Evolutionary conservation across 75 land plant species (phyloP).

Genomic region (Pinus tabuliformis): DNA sequence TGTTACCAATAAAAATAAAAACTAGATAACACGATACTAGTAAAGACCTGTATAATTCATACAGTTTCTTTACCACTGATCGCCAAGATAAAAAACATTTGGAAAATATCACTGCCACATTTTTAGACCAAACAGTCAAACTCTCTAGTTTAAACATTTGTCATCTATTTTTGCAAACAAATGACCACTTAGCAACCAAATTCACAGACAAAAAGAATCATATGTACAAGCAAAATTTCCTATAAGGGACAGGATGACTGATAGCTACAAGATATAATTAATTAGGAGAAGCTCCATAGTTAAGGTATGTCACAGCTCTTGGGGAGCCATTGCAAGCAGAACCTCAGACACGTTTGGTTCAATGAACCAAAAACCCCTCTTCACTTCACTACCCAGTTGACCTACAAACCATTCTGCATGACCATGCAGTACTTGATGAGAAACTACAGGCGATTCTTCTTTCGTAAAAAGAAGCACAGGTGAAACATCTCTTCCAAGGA

Average conservation of each 20-base stretch:
- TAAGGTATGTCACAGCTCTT: constrained; percentile 36
- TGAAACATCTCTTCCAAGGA: constrained; percentile 27
- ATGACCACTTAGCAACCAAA: not conserved
- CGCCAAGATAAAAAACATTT: not conserved
- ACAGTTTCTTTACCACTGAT: not conserved
- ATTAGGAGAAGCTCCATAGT: constrained; percentile 8
- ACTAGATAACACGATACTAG: not conserved
- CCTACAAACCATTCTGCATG: constrained; percentile 48
- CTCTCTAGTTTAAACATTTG: not conserved
- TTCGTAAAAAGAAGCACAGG: constrained; percentile 15
- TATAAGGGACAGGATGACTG: not conserved
- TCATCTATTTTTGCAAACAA: not conserved
- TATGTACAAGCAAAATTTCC: not conserved
- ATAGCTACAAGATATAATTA: not conserved
- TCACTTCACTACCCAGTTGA: constrained; percentile 33
- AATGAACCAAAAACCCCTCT: constrained; percentile 31
- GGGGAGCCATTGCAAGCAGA: constrained; percentile 28
- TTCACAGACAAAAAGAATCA: not conserved
- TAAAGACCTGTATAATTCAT: not conserved
- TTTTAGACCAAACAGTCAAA: constrained; percentile 1
- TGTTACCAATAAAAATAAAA: not conserved
- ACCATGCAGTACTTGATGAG: constrained; percentile 32
- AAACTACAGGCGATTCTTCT: constrained; percentile 19
- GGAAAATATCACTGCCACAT: not conserved
- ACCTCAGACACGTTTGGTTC: constrained; percentile 31